Evolutionary conservation across 768 basidiomycete species (phyloP).

Genomic region (Termitomyces sp.): DNA sequence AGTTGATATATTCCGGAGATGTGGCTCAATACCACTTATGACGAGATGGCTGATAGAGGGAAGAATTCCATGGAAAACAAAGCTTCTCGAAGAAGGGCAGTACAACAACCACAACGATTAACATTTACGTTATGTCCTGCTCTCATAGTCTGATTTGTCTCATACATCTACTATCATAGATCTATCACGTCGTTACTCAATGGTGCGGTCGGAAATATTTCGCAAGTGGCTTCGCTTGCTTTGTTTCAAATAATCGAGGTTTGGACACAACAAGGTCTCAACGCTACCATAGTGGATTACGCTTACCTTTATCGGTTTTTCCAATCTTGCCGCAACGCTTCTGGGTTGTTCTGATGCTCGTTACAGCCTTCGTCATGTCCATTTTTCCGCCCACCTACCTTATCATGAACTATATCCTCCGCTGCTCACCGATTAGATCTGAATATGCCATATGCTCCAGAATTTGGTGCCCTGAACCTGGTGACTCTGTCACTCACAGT

Average conservation of each 20-base stretch:
- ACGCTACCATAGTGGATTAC: neutral
- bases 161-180: neutral
- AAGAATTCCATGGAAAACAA: neutral
- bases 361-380: slow-evolving; percentile 39
- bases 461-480: slow-evolving; percentile 36
- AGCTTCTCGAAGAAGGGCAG: neutral
- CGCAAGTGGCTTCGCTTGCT: neutral
- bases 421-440: slow-evolving; percentile 22
- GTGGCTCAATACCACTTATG: neutral
- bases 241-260: too few relatives aligned
- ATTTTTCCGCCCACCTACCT: neutral
- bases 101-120: neutral
- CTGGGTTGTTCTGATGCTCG: slow-evolving; percentile 17
- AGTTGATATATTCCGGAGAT: neutral
- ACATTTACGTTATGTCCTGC: neutral
- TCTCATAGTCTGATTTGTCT: neutral
- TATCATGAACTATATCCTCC: slow-evolving; percentile 2
- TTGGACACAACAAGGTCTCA: neutral
- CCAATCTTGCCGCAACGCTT: neutral
- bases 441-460: slow-evolving; percentile 55
- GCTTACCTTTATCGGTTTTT: neutral
- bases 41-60: neutral
- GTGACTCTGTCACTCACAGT: slow-evolving; percentile 36
- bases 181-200: neutral
- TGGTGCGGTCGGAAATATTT: neutral